Base-by-base conservation (phyloP, 352 stramenopile genomes). In the Pythium biforme region DNA sequence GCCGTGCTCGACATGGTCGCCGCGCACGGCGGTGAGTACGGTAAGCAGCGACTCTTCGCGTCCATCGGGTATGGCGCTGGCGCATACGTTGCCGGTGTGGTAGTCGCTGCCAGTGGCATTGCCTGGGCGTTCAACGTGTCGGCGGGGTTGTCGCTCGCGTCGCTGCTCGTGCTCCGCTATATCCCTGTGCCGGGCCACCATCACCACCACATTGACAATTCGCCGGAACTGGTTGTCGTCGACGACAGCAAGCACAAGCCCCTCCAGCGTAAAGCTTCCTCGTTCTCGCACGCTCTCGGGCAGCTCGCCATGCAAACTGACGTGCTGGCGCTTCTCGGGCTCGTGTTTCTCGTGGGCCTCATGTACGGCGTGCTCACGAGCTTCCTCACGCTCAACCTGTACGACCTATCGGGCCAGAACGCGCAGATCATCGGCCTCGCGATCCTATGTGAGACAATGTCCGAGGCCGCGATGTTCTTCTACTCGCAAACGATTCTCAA, bases 321-420 rank as follows among this genome's bases (percentile, higher is more conserved):
- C 55, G 75, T 94, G 51, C 64, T 92, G 26, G 77, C 86, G 48
- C 65, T 92, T 27, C 61, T 94, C 17, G 56, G 52, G 17, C 74
- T 92, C 15, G 81, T 91, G 17, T 89, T 89, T 55, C 61, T 92
- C 53, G 91, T 89, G 75, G 79, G 82, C 0, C 70, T 90, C 54
- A 92, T 92, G 82, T 90, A 76, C 55, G 85, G 85, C 60, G 81
- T 90, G 50, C 68, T 94, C 45, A 87, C 77, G 19, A 90, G 79
- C 70, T 94, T 90, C 63, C 78, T 94, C 47, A 88, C 79, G 26
- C 66, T 94, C 39, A 87, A 94, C 50, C 64, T 94, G 22, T 92
- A 89, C 73, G 89, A 92, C 50, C 66, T 94, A 14, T 90, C 79
- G 55, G 73, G 70, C 33, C 53, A 77, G 33, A 88, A 89, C 48